Conservation (phyloP, 139 green algal genomes). For the Diplosphaera chodatii region DNA sequence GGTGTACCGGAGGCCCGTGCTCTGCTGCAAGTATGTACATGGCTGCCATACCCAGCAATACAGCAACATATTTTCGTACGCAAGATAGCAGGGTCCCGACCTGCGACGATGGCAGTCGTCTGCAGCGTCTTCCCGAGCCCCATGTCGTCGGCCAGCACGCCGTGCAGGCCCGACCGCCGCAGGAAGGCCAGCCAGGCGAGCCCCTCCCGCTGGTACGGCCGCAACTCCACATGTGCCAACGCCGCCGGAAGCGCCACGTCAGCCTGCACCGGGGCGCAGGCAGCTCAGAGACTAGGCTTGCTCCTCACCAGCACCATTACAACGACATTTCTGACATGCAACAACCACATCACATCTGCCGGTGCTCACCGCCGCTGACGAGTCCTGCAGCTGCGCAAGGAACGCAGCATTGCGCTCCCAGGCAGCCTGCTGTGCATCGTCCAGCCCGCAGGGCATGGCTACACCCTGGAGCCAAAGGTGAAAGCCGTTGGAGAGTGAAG, state of each 20-base stretch:
- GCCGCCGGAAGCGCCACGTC: conserved; percentile 63
- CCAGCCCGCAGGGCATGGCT: conserved; percentile 51
- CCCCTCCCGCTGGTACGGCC: conserved; percentile 91
- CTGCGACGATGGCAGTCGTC: conserved; percentile 69
- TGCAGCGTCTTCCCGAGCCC: conserved; percentile 80
- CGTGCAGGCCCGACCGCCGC: conserved; percentile 85
- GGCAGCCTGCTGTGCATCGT: conserved; percentile 33
- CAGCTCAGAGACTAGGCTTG: too few relatives aligned
- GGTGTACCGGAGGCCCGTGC: too few relatives aligned
- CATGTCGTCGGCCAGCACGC: conserved; percentile 96
- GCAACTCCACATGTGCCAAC: conserved; percentile 48
- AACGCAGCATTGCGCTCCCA: conserved; percentile 64
- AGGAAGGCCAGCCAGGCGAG: conserved; percentile 98
- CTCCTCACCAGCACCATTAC: too few relatives aligned
- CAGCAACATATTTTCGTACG: too few relatives aligned
- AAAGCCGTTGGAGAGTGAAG: too few relatives aligned
- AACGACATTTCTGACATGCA: too few relatives aligned
- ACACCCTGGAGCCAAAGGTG: conserved; percentile 51
- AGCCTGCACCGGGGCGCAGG: too few relatives aligned
- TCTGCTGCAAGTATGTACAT: too few relatives aligned
- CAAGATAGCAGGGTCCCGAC: conserved; percentile 16
- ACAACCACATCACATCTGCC: too few relatives aligned
- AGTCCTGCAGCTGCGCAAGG: conserved; percentile 88
- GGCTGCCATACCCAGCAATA: too few relatives aligned
- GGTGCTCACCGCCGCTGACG: conserved; percentile 48